Evolutionary conservation across 495 filamentous ascomycete species (phyloP), one percentile per base, ranked within the genome.

Genomic region (Podospora tetraspora): DNA sequence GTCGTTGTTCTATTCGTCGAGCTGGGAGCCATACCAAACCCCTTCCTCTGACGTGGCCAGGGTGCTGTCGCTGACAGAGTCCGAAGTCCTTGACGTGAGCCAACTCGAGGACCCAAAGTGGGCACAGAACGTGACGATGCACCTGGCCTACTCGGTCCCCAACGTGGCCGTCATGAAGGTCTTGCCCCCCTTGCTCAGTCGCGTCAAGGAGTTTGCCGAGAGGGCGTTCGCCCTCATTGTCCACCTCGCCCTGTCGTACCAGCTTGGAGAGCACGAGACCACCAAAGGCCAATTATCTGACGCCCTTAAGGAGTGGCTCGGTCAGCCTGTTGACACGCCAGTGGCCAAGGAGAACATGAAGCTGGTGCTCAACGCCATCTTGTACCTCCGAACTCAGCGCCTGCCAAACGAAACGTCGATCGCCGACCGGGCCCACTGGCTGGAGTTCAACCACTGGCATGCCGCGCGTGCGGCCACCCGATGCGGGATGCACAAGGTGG

Each of bases 341-440:
- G 43, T 52, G 43, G 79, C 79, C 16, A 84, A 77, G 62, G 80
- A 83, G 32, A 85, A 85, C 32, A 68, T 80, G 62, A 79, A 80
- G 71, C 78, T 93, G 66, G 83, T 97, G 1, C 84, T 97, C 43
- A 90, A 89, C 64, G 88, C 89, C 13, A 84, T 98, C 63, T 81
- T 98, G n/a, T 98, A 97, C 73, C 83, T 99, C 56, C 88, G 93
- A 24, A 92, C 90, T 9, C 94, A 95, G 74, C 84, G 83, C n/a
- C 72, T 87, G n/a, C 88, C 88, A 2, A 79, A 86, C 7, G 96
- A 99, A 76, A 76, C 78, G 2, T 95, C 92, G 0, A 89, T 89
- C 64, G 88, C 87, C 57, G 90, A 97, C 70, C 88, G 96, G 56
- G 81, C 89, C 56, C 84, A 85, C 61, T 98, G 95, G 95, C 86